Conservation (phyloP, 1,284 basidiomycete genomes). For the Apiotrichum porosum region DNA sequence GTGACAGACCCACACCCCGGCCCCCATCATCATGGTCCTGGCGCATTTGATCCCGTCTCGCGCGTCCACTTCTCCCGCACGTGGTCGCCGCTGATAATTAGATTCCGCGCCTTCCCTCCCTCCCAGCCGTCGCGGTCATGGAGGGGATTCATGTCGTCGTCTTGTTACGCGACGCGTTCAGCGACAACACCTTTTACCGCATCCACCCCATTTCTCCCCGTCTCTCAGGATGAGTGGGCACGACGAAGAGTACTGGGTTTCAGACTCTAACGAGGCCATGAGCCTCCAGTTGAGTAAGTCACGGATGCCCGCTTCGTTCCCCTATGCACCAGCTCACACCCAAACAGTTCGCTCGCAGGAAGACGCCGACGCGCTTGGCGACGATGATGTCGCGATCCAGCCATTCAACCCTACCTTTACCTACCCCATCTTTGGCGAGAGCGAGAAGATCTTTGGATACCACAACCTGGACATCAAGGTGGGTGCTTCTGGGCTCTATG, state of each 20-base stretch:
- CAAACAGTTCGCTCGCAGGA: slow-evolving; percentile 54
- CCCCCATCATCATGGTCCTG: too few species aligned
- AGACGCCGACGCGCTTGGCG: slow-evolving; percentile 59
- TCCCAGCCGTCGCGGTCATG: too few species aligned
- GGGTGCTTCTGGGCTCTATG: slow-evolving; percentile 32
- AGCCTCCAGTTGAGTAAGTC: slow-evolving; percentile 63
- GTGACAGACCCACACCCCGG: too few species aligned
- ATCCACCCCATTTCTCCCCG: not conserved
- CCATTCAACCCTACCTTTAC: slow-evolving; percentile 77
- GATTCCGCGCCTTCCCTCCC: too few species aligned
- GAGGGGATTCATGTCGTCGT: too few species aligned
- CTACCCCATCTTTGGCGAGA: slow-evolving; percentile 93
- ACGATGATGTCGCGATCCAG: slow-evolving; percentile 58
- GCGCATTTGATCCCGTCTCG: too few species aligned
- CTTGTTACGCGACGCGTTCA: too few species aligned
- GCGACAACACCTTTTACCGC: too few species aligned
- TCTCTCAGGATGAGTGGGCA: slow-evolving; percentile 25
- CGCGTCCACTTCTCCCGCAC: too few species aligned
- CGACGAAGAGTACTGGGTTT: slow-evolving; percentile 40
- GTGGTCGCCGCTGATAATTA: too few species aligned
- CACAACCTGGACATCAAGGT: slow-evolving; percentile 75
- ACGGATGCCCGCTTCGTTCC: not conserved
- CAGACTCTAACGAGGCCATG: slow-evolving; percentile 70
- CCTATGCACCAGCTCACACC: not conserved
- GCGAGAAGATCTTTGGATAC: slow-evolving; percentile 96